phyloP scores from a whole-genome alignment of 306 rosid genomes.

The Medicago arabica region DNA sequence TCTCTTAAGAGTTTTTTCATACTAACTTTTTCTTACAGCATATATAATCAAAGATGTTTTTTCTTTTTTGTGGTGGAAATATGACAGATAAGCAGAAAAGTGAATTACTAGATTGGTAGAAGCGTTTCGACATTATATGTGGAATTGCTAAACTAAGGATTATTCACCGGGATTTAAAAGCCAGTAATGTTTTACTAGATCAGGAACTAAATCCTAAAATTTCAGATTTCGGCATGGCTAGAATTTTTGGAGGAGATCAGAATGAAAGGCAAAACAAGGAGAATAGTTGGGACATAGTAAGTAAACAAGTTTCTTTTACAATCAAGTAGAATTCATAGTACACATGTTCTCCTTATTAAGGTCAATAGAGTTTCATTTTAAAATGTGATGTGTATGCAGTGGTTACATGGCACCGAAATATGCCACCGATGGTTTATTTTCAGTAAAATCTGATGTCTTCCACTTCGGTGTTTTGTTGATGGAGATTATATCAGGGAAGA shows the following conservation, averaged over 20 bases:
- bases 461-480: too few species aligned
- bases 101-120: constrained; percentile 54
- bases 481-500: constrained; percentile 63
- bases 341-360: not conserved
- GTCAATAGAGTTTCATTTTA: not conserved
- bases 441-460: too few species aligned
- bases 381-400: constrained; percentile 36
- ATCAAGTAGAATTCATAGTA: constrained; percentile 1
- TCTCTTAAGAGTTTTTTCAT: not conserved
- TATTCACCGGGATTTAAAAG: constrained; percentile 67
- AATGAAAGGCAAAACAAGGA: constrained; percentile 64
- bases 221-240: constrained; percentile 78
- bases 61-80: not conserved
- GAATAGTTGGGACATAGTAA: constrained; percentile 76
- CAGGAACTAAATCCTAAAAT: constrained; percentile 65
- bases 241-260: constrained; percentile 64
- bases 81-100: constrained; percentile 49
- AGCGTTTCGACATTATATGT: constrained; percentile 55
- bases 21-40: too few species aligned
- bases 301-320: constrained; percentile 30
- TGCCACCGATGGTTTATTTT: constrained; percentile 61
- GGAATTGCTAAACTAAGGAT: constrained; percentile 67
- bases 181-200: constrained; percentile 73
- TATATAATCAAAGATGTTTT: not conserved
- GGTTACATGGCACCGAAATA: constrained; percentile 84